Conservation (phyloP, 1,139 yeast genomes). For the Pneumocystis oryctolagi region DNA sequence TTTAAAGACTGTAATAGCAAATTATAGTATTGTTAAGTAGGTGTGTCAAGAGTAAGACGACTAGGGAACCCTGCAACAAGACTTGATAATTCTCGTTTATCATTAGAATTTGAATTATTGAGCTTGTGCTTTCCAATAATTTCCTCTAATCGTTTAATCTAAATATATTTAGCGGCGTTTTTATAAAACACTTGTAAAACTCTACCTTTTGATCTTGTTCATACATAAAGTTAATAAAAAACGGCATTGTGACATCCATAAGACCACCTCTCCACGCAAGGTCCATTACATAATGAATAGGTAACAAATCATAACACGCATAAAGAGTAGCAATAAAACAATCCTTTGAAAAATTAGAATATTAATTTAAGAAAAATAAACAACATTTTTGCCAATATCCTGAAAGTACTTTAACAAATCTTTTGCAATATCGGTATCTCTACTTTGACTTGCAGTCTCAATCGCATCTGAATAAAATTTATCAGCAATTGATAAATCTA, state of each 20-base stretch:
- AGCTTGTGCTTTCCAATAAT: background rate
- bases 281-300: background rate
- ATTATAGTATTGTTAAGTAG: background rate
- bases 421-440: slow-evolving; percentile 67
- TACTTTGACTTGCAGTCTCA: slow-evolving; percentile 77
- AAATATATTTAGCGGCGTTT: background rate
- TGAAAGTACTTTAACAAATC: slow-evolving; percentile 84
- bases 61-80: background rate
- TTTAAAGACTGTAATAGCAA: background rate
- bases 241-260: background rate
- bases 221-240: background rate
- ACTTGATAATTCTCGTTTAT: background rate
- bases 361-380: slow-evolving; percentile 79
- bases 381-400: slow-evolving; percentile 92
- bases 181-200: background rate
- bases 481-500: slow-evolving; percentile 76
- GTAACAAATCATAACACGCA: slow-evolving; percentile 79
- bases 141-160: background rate
- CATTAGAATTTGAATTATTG: background rate
- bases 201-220: background rate
- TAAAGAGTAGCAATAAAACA: slow-evolving; percentile 61
- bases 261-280: background rate
- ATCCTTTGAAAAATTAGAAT: slow-evolving; percentile 79
- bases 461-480: slow-evolving; percentile 91
- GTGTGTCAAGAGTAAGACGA: background rate